Evolutionary conservation across 768 basidiomycete species (phyloP).

Genomic region (Serendipita indica): DNA sequence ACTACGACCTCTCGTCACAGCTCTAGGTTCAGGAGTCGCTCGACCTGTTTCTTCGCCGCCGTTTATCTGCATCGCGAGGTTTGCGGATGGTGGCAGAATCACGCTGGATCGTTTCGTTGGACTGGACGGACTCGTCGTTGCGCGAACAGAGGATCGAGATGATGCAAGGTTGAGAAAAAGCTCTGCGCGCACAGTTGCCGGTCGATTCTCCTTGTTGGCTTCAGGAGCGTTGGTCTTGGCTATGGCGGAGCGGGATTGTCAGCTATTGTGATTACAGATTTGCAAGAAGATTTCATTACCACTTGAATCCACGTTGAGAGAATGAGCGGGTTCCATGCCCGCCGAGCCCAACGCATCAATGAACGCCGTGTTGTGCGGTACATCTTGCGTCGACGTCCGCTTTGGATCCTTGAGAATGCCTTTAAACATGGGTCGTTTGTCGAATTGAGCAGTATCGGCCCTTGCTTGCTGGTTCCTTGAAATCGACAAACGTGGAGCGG

Average conservation of each 20-base stretch:
- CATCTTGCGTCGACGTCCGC: neutral
- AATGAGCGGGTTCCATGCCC: neutral
- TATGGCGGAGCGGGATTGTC: neutral
- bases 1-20: neutral
- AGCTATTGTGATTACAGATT: neutral
- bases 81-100: constrained; percentile 1
- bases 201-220: constrained; percentile 7
- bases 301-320: neutral
- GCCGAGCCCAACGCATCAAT: constrained; percentile 1
- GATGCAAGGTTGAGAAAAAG: neutral
- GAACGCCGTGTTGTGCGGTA: neutral
- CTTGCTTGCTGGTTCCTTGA: neutral
- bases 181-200: neutral
- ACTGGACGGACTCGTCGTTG: constrained; percentile 4
- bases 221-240: neutral
- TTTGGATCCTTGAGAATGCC: constrained; percentile 5
- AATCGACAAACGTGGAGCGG: neutral
- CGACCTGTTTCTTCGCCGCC: neutral
- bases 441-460: neutral
- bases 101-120: neutral
- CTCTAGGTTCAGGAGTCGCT: neutral
- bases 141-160: neutral
- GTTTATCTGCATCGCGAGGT: constrained; percentile 1
- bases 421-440: neutral
- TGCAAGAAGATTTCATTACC: neutral